A percentile compares a stretch with the other conserved stretches of the same genome.
Evolutionary conservation across 2,329 filamentous ascomycete genomes (phyloP).

Genomic region (Colletotrichum sp.): DNA sequence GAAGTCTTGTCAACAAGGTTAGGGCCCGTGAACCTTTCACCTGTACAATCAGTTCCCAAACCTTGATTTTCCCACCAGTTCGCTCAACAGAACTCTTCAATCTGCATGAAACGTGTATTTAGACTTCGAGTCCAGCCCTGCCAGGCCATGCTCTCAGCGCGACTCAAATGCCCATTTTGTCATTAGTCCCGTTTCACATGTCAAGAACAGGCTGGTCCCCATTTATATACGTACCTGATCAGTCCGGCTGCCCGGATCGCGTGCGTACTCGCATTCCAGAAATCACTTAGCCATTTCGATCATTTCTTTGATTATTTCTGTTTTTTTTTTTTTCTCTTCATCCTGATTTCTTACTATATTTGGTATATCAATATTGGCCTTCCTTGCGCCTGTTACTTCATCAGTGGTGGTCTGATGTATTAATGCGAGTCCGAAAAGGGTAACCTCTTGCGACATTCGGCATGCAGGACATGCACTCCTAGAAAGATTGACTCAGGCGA

Average conservation of each 20-base stretch:
- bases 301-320: neutral
- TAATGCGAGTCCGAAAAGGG: neutral
- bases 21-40: neutral
- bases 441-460: neutral
- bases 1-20: neutral
- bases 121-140: neutral
- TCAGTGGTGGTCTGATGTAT: neutral
- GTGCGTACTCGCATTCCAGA: neutral
- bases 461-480: neutral
- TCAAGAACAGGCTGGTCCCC: neutral
- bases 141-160: neutral
- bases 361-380: too few relatives aligned
- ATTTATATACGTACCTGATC: neutral
- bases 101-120: neutral
- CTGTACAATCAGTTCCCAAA: neutral
- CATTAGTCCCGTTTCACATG: neutral
- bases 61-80: neutral
- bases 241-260: neutral
- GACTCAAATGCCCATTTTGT: neutral
- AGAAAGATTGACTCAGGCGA: neutral
- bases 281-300: neutral
- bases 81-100: neutral
- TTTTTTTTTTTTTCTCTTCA: neutral
- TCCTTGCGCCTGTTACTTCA: too few relatives aligned
- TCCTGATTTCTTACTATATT: neutral